Base-by-base conservation (phyloP, 1,139 yeast genomes). In the Blastobotrys buckinghamii region DNA sequence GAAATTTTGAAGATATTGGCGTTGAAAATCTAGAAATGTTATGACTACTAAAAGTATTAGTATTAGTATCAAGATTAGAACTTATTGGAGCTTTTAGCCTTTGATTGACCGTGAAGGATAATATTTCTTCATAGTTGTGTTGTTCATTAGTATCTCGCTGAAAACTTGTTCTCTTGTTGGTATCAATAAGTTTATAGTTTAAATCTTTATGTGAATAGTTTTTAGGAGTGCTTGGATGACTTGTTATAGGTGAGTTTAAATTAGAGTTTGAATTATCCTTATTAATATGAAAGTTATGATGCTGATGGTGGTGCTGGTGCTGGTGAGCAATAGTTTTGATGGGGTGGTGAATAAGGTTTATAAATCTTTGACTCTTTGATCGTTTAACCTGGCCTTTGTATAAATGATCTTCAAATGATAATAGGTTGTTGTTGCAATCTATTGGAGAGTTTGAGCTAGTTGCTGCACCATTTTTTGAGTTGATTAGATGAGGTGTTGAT, bases 341-440 rank as follows among this genome's bases (percentile, higher is more conserved):
- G 30, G 43, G 43, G 16, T 42, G 39, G 13, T 16, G 46, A 22
- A 47, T 42, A 10, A 47, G 32, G 20, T 42, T 16, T 27, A 42
- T 47, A 20, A 47, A 47, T 32, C 44, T 42, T 35, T 47, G 46
- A 38, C 45, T 40, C 15, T 47, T 47, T 12, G 46, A 42, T n/a
- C 40, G 36, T 19, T 16, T 35, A 16, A 34, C 30, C 15, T 15
- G 26, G 8, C 13, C 34, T 8, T 32, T 26, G n/a, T n/a, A n/a
- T n/a, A n/a, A n/a, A n/a, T n/a, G n/a, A n/a, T n/a, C n/a, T n/a
- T n/a, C n/a, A n/a, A n/a, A n/a, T n/a, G n/a, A n/a, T n/a, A n/a
- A 22, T 5, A 5, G 24, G 24, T 7, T 22, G 24, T 22, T 22
- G 24, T 22, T 22, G 24, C 7, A 4, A 22, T 22, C 24, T 5